Conservation (phyloP, 108 stramenopile genomes). For the Aurantiochytrium sp. region DNA sequence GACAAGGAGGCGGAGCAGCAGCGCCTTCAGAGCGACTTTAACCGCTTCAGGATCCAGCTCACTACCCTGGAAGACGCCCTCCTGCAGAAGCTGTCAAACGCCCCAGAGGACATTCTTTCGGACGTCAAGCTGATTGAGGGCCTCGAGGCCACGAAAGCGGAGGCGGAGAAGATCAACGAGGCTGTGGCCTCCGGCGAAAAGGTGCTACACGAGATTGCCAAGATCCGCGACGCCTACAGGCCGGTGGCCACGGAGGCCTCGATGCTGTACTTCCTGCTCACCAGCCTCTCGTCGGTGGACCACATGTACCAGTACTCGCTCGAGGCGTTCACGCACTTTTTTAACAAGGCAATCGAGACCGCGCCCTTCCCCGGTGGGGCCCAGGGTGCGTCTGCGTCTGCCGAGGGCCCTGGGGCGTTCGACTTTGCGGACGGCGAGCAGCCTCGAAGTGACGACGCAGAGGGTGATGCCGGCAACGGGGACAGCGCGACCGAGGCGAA, state of each 20-base stretch:
- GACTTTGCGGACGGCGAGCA: too few relatives aligned
- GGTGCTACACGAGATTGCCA: conserved; percentile 69
- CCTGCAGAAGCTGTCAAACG: conserved; percentile 78
- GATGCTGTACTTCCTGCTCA: conserved; percentile 89
- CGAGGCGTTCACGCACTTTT: conserved; percentile 77
- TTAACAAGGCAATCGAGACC: conserved; percentile 73
- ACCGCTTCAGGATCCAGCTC: conserved; percentile 76
- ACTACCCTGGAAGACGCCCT: conserved; percentile 77
- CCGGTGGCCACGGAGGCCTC: conserved; percentile 80
- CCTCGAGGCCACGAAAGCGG: conserved; percentile 77
- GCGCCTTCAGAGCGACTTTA: conserved; percentile 65
- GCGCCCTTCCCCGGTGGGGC: conserved; percentile 37
- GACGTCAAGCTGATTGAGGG: conserved; percentile 86
- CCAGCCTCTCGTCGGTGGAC: conserved; percentile 73
- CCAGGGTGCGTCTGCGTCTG: too few relatives aligned
- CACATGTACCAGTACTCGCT: conserved; percentile 91
- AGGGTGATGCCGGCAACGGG: too few relatives aligned
- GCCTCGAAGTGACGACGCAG: too few relatives aligned
- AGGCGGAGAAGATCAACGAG: conserved; percentile 72
- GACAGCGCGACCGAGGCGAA: too few relatives aligned
- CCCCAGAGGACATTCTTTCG: conserved; percentile 79
- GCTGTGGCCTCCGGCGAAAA: conserved; percentile 73
- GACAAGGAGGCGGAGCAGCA: conserved; percentile 78
- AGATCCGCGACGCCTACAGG: conserved; percentile 75
- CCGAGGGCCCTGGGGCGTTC: too few relatives aligned